Evolutionary conservation across 768 basidiomycete species (phyloP).

Genomic region (Podaxis pistillaris): DNA sequence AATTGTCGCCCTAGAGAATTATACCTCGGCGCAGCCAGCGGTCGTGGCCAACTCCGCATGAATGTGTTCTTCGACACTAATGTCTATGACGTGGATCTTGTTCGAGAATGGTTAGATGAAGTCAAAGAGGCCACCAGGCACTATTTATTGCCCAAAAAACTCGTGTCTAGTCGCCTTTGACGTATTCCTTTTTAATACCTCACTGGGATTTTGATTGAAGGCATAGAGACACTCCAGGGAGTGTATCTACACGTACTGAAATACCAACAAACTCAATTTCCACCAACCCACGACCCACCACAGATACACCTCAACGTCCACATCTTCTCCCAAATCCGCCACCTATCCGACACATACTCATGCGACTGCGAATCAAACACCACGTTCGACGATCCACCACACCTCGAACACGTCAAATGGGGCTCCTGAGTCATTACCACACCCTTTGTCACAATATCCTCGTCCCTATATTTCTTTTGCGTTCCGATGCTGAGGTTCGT

Average conservation of each 20-base stretch:
- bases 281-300: slow-evolving; percentile 57
- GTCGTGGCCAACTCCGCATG: slow-evolving; percentile 30
- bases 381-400: slow-evolving; percentile 56
- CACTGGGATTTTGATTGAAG: background rate
- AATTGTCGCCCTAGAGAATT: slow-evolving; percentile 46
- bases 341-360: slow-evolving; percentile 32
- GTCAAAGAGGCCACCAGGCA: slow-evolving; percentile 30
- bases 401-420: slow-evolving; percentile 55
- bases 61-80: slow-evolving; percentile 43
- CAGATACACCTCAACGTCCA: slow-evolving; percentile 67
- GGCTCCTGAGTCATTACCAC: slow-evolving; percentile 38
- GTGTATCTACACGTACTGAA: background rate
- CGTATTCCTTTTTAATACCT: too few species aligned
- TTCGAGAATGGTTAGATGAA: slow-evolving; percentile 49
- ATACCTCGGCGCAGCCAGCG: slow-evolving; percentile 43
- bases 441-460: slow-evolving; percentile 69
- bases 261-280: background rate
- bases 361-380: slow-evolving; percentile 26
- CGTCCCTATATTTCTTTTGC: slow-evolving; percentile 35
- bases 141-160: slow-evolving; percentile 26
- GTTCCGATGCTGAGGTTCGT: slow-evolving; percentile 38
- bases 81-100: slow-evolving; percentile 38
- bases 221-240: background rate
- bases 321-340: slow-evolving; percentile 65
- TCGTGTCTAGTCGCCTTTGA: slow-evolving; percentile 5